These are phyloP conservation scores for Dalbergia oliveri DNA, from an alignment of 306 rosid genomes.

Conservation along the genomic window DNA sequence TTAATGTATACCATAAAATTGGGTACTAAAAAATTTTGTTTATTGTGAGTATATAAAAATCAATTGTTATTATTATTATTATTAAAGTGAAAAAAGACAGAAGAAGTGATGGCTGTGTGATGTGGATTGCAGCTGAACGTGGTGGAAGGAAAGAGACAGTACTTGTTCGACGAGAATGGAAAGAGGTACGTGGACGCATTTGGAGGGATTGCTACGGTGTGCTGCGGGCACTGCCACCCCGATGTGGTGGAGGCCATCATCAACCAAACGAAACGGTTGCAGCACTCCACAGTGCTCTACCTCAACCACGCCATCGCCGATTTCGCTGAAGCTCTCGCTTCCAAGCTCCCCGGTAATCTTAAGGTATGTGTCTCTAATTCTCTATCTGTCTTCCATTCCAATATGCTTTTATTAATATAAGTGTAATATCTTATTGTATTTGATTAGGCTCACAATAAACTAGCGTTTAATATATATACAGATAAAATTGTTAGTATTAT, in stretches of 20 bases:
- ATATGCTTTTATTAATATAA: too few relatives aligned
- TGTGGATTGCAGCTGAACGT: constrained; percentile 62
- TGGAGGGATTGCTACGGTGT: constrained; percentile 90
- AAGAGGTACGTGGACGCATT: constrained; percentile 80
- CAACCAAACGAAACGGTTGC: constrained; percentile 70
- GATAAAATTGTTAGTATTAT: too few relatives aligned
- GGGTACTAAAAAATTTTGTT: too few relatives aligned
- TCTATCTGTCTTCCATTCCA: too few relatives aligned
- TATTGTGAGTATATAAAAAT: too few relatives aligned
- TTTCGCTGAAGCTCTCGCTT: constrained; percentile 81
- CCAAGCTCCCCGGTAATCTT: constrained; percentile 77
- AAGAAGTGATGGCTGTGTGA: background rate
- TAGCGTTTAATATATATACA: too few relatives aligned
- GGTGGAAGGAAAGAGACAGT: constrained; percentile 82
- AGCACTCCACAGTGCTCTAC: constrained; percentile 83
- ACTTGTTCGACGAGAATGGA: constrained; percentile 82
- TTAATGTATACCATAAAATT: too few relatives aligned
- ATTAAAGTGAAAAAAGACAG: background rate
- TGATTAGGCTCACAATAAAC: too few relatives aligned
- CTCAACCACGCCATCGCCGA: constrained; percentile 76
- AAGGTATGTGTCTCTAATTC: constrained; percentile 53
- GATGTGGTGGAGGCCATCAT: constrained; percentile 81
- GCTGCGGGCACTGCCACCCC: constrained; percentile 94
- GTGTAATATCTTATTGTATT: too few relatives aligned
- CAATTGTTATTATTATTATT: too few relatives aligned